Evolutionary conservation across 768 basidiomycete species (phyloP).

Genomic region (Termitomyces sp.): DNA sequence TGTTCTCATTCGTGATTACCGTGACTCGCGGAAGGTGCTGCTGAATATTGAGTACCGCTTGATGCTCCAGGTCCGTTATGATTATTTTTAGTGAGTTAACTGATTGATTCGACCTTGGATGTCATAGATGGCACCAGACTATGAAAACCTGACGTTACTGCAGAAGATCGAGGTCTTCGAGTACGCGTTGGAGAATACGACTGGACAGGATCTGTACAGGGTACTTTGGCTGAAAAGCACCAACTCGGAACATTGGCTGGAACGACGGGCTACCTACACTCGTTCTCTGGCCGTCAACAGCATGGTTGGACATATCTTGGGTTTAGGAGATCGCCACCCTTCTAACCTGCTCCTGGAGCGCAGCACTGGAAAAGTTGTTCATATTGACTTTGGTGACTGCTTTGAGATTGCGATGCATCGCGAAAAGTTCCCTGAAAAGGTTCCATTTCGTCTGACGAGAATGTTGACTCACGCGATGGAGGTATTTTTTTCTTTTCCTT

Average conservation of each 20-base stretch:
- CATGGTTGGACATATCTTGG: conserved; percentile 98
- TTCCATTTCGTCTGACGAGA: conserved; percentile 95
- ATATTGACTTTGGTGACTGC: conserved; percentile 97
- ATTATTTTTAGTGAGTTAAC: not conserved
- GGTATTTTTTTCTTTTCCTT: conserved; percentile 32
- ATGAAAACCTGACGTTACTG: conserved; percentile 87
- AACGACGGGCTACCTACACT: conserved; percentile 92
- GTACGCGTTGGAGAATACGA: conserved; percentile 96
- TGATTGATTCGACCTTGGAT: not conserved
- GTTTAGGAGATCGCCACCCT: conserved; percentile 96
- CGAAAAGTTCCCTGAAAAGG: conserved; percentile 98
- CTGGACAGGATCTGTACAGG: conserved; percentile 94
- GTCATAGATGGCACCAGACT: conserved; percentile 94
- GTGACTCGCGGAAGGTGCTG: conserved; percentile 93
- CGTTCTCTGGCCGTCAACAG: conserved; percentile 94
- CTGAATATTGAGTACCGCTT: conserved; percentile 98
- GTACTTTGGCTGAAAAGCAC: conserved; percentile 94
- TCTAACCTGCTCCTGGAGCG: conserved; percentile 92
- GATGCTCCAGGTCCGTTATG: conserved; percentile 79
- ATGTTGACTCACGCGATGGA: conserved; percentile 99
- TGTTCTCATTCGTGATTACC: conserved; percentile 91
- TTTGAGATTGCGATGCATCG: conserved; percentile 98
- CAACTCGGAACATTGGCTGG: conserved; percentile 97
- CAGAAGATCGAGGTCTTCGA: conserved; percentile 99
- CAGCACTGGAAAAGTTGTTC: conserved; percentile 89